Conservation (phyloP, 2,329 filamentous ascomycete species). For the Scytalidium sp. region DNA sequence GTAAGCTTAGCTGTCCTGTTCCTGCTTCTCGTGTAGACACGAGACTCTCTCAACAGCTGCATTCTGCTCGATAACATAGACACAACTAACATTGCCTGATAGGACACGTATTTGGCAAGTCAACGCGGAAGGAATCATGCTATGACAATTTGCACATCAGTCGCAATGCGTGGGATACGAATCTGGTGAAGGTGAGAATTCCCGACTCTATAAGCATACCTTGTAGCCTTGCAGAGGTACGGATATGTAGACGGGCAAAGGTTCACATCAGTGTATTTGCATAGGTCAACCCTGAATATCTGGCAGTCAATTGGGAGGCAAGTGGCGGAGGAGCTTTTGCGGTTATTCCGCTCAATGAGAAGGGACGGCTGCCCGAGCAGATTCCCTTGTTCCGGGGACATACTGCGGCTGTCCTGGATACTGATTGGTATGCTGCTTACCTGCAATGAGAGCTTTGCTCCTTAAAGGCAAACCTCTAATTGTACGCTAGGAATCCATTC, state of each 20-base stretch:
- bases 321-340: constrained; percentile 95
- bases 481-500: constrained; percentile 77
- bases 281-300: constrained; percentile 90
- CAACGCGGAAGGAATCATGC: constrained; percentile 94
- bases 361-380: constrained; percentile 85
- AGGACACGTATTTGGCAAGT: constrained; percentile 96
- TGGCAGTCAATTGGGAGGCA: constrained; percentile 98
- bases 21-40: constrained; percentile 14
- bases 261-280: neutral
- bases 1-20: constrained; percentile 43
- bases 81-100: constrained; percentile 34
- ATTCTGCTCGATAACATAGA: constrained; percentile 15
- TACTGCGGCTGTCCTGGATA: constrained; percentile 92
- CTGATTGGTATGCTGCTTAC: constrained; percentile 73
- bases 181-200: constrained; percentile 80
- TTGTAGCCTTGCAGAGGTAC: no score
- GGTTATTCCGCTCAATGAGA: constrained; percentile 87
- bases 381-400: constrained; percentile 95
- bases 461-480: constrained; percentile 17
- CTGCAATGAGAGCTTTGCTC: neutral
- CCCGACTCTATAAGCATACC: no score
- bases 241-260: no score
- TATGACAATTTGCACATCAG: constrained; percentile 98
- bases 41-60: constrained; percentile 4
- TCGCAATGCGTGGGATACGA: constrained; percentile 99